Evolutionary conservation across 169 alveolate genomes (phyloP), one percentile per base, ranked within the genome.

Genomic region (Babesia gibsoni): DNA sequence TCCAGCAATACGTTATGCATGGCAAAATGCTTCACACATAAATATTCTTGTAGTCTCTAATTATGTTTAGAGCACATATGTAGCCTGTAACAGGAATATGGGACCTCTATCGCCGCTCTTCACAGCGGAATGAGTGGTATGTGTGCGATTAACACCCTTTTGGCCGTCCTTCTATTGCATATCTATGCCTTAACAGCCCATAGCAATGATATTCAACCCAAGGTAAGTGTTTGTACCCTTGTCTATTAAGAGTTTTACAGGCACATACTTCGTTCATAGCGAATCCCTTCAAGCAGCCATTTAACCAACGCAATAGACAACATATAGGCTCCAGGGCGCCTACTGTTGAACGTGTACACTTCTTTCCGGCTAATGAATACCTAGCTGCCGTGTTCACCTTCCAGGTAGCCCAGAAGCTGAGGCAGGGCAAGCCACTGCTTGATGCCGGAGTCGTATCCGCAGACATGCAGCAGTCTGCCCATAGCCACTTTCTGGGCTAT

Each of bases 391-490:
- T 75, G 4, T 75, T 75, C 52, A 12, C 70, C 41, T 75, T 75
- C 69, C 65, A 75, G 23, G 84, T 75, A 39, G 84, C 84, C 42
- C 84, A 75, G 58, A 75, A 75, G 70, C 64, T 75, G 45, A 56
- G 69, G 65, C 77, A 75, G 30, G 84, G 84, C 18, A 27, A 73
- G 22, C 61, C 73, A 14, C 73, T 75, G 1, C 48, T 75, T 14
- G 84, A 65, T 16, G 65, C 73, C 58, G 33, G 45, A 29, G 69
- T 66, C 30, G 65, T 63, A 5, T 69, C 84, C n/a, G 27, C 70
- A 9, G 46, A 59, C 35, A 75, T 58, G 69, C 84, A 75, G 46
- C 33, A 66, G 39, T 9, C 74, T 12, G 78, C 81, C n/a, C 25
- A 52, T 45, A 65, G 68, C 20, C 84, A 75, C 63, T 75, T 75